Conservation (phyloP, 192 early-diverging fungal species). For the Mortierella hygrophila region DNA sequence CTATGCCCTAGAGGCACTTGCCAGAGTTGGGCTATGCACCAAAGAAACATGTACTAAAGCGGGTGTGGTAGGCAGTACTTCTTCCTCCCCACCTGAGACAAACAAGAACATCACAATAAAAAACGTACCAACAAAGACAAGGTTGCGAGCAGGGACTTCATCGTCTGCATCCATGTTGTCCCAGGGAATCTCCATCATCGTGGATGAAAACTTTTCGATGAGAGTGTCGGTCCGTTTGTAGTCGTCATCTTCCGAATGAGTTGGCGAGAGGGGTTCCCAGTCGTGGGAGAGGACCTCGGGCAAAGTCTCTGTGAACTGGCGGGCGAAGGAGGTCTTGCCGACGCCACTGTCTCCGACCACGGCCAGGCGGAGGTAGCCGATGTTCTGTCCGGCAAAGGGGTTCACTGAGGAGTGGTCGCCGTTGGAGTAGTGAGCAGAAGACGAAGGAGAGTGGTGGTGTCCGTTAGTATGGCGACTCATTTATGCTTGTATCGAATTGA, state of each 20-base stretch:
- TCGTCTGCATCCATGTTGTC: constrained; percentile 55
- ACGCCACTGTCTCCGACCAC: constrained; percentile 57
- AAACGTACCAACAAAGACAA: constrained; percentile 49
- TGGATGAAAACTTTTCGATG: constrained; percentile 45
- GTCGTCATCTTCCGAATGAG: constrained; percentile 25
- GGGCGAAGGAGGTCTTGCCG: constrained; percentile 55
- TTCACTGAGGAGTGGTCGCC: constrained; percentile 28
- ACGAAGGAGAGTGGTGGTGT: not conserved
- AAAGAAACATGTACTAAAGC: too few species aligned
- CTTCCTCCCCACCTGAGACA: not conserved
- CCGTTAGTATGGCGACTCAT: constrained; percentile 20
- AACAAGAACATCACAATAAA: not conserved
- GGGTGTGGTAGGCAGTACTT: not conserved
- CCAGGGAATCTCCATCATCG: constrained; percentile 58
- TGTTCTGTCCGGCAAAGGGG: constrained; percentile 55
- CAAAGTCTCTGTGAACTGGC: constrained; percentile 51
- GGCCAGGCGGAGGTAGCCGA: constrained; percentile 55
- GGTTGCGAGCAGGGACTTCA: constrained; percentile 52
- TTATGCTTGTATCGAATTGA: not conserved
- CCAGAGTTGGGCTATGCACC: too few species aligned
- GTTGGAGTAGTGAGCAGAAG: constrained; percentile 3
- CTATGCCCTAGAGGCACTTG: too few species aligned
- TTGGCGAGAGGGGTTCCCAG: constrained; percentile 30
- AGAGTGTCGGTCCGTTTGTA: constrained; percentile 34
- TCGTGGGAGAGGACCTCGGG: constrained; percentile 51